phyloP scores from a whole-genome alignment of 1,284 basidiomycete species.

The Irpex sp. region DNA sequence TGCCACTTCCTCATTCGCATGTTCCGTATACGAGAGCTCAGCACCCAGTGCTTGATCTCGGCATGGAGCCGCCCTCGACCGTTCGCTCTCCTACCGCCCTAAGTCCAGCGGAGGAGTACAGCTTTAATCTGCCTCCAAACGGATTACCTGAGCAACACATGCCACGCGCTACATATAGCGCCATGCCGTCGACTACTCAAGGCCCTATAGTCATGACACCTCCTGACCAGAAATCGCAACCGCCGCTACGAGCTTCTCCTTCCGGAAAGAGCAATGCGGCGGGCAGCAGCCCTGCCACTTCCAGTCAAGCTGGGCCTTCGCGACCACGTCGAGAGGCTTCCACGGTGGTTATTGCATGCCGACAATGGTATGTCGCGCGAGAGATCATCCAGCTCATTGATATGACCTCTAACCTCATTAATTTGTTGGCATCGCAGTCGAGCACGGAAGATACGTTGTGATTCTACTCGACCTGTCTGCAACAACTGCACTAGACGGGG shows the following conservation, averaged over 20 bases:
- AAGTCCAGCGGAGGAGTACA: constrained; percentile 24
- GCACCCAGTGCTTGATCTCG: constrained; percentile 25
- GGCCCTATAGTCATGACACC: constrained; percentile 20
- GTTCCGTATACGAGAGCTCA: constrained; percentile 9
- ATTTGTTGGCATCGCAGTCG: constrained; percentile 47
- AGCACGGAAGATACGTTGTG: constrained; percentile 78
- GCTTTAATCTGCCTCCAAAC: constrained; percentile 27
- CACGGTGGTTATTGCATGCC: constrained; percentile 53
- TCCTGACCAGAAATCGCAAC: constrained; percentile 21
- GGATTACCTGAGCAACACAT: constrained; percentile 24
- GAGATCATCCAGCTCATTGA: neutral
- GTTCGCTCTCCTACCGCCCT: constrained; percentile 20
- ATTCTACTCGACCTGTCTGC: constrained; percentile 74
- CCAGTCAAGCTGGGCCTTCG: constrained; percentile 17
- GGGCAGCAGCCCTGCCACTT: constrained; percentile 19
- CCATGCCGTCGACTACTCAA: constrained; percentile 20
- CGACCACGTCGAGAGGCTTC: constrained; percentile 56
- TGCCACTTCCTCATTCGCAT: constrained; percentile 13
- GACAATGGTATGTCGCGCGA: constrained; percentile 31
- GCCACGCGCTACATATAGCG: constrained; percentile 20
- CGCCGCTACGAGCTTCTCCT: constrained; percentile 17
- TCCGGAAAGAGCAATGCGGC: constrained; percentile 17
- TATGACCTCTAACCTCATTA: constrained; percentile 15
- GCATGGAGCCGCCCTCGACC: constrained; percentile 18
- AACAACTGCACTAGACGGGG: constrained; percentile 73